Evolutionary conservation across 129 eudicot genomes (phyloP).

Genomic region (Chrysanthemum seticuspe): DNA sequence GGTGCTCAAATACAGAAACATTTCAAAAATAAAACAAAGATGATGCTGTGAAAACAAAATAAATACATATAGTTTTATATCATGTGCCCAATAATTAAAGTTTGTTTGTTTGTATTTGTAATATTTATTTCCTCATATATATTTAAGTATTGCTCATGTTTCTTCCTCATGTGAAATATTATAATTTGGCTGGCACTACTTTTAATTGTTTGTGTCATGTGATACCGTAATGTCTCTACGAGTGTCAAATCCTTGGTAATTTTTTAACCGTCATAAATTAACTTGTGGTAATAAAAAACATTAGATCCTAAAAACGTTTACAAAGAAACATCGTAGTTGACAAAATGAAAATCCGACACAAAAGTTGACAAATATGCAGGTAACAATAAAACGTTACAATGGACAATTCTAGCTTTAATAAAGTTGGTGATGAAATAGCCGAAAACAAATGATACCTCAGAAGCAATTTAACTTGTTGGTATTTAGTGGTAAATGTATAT

Average conservation of each 20-base stretch:
- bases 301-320: background rate
- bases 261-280: background rate
- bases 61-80: conserved; percentile 2
- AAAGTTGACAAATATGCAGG: conserved; percentile 22
- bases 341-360: background rate
- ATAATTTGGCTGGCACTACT: conserved; percentile 24
- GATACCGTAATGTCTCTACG: conserved; percentile 12
- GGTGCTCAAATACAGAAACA: conserved; percentile 21
- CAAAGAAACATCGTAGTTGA: conserved; percentile 16
- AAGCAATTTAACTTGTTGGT: conserved; percentile 18
- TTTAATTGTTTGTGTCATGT: conserved; percentile 28
- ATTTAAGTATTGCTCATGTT: conserved; percentile 16
- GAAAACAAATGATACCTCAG: background rate
- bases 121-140: background rate
- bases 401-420: conserved; percentile 10
- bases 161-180: conserved; percentile 29
- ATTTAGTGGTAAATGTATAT: background rate
- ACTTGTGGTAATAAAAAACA: background rate
- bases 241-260: background rate
- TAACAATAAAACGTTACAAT: background rate
- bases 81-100: conserved; percentile 28
- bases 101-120: conserved; percentile 14
- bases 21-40: conserved; percentile 5
- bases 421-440: background rate
- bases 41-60: background rate